Percentiles rank a stretch among this genome's conserved stretches.
Evolutionary conservation across 108 stramenopile species (phyloP).

Genomic region (Nitzschia sp.): DNA sequence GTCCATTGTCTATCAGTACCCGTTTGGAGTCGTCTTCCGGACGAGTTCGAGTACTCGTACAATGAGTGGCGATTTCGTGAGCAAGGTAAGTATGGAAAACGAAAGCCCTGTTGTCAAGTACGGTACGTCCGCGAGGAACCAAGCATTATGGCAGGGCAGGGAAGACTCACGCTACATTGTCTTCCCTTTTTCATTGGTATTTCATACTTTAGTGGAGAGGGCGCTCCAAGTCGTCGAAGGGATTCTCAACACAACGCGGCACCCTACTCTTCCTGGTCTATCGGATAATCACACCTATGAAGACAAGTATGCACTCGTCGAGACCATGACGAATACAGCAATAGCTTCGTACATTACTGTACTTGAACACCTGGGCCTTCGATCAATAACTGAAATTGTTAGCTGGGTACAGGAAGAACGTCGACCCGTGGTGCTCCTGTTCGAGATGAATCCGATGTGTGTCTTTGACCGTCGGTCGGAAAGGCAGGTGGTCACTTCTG

Average conservation of each 20-base stretch:
- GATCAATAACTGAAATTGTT: slow-evolving; percentile 8
- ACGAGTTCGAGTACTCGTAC: not conserved
- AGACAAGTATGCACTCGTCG: slow-evolving; percentile 59
- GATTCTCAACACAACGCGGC: slow-evolving; percentile 14
- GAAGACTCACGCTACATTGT: not conserved
- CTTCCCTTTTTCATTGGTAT: not conserved
- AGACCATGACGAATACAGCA: slow-evolving; percentile 44
- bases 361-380: not conserved
- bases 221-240: slow-evolving; percentile 1
- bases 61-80: not conserved
- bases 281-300: slow-evolving; percentile 47
- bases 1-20: no score
- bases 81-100: not conserved
- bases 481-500: slow-evolving; percentile 35
- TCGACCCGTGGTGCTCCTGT: slow-evolving; percentile 46
- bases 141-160: no score
- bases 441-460: slow-evolving; percentile 38
- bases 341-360: slow-evolving; percentile 43
- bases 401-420: slow-evolving; percentile 35
- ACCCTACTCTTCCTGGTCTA: slow-evolving; percentile 2
- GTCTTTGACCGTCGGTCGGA: slow-evolving; percentile 49
- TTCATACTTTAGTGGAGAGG: slow-evolving; percentile 6
- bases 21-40: not conserved
- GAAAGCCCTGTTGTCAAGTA: no score
- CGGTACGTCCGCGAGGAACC: no score